These are phyloP conservation scores for Eucalyptus cladocalyx DNA, from an alignment of 345 rosid species.

Conservation along the genomic window DNA sequence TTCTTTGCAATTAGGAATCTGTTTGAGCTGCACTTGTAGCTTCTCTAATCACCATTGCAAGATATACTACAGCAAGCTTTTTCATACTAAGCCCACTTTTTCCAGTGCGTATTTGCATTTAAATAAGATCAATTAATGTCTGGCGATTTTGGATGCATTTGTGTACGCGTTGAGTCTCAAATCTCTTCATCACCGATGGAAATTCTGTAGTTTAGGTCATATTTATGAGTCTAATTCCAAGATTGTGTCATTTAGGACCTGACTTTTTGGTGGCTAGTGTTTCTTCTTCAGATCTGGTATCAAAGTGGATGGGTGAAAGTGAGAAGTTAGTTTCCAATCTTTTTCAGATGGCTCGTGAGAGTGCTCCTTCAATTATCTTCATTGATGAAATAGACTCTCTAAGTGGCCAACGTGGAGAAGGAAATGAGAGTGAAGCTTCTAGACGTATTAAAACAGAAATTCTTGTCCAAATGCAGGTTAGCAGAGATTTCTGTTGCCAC, in stretches of 20 bases:
- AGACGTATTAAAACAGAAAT: conserved; percentile 95
- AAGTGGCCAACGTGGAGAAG: conserved; percentile 90
- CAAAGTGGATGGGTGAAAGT: conserved; percentile 99
- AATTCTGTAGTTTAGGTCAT: neutral
- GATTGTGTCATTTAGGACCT: neutral
- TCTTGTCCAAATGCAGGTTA: conserved; percentile 98
- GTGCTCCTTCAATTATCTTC: conserved; percentile 89
- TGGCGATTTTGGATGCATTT: neutral
- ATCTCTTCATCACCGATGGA: neutral
- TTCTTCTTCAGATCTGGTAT: conserved; percentile 91
- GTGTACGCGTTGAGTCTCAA: neutral
- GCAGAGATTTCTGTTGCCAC: neutral
- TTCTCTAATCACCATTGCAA: neutral
- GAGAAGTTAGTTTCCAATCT: conserved; percentile 90
- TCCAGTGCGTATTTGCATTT: neutral
- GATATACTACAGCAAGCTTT: neutral
- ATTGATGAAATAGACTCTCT: conserved; percentile 92
- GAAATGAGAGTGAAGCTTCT: conserved; percentile 95
- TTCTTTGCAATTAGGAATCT: neutral
- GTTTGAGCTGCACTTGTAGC: neutral
- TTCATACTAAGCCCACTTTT: neutral
- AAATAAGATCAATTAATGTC: neutral
- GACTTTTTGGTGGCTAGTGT: conserved; percentile 28
- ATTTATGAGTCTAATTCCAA: neutral
- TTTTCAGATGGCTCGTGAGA: conserved; percentile 93